A percentile compares a stretch with the other conserved stretches of the same genome.
Evolutionary conservation across 495 filamentous ascomycete species (phyloP).

Genomic region (Hypomontagnella submonticulosa): DNA sequence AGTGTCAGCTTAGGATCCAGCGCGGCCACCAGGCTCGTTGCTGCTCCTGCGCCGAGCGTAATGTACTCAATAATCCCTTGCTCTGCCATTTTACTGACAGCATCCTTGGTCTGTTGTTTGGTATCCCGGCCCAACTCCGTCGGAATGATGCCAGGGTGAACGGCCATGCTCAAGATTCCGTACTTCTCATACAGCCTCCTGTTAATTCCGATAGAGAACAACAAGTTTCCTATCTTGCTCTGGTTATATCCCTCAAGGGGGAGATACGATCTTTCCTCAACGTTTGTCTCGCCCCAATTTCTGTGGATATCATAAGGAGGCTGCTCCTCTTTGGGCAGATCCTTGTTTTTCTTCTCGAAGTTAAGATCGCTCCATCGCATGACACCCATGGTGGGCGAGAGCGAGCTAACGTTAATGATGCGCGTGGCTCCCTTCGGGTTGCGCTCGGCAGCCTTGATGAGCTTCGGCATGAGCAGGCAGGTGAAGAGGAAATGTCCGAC

Average conservation of each 20-base stretch:
- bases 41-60: constrained; percentile 51
- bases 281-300: constrained; percentile 48
- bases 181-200: constrained; percentile 48
- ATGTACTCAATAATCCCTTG: constrained; percentile 33
- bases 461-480: constrained; percentile 58
- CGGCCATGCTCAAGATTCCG: constrained; percentile 49
- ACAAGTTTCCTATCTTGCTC: constrained; percentile 64
- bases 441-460: constrained; percentile 52
- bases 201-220: constrained; percentile 57
- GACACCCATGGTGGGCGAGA: constrained; percentile 36
- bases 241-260: constrained; percentile 59
- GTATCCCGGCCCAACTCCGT: constrained; percentile 49
- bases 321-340: constrained; percentile 53
- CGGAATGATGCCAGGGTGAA: constrained; percentile 57
- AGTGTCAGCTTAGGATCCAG: constrained; percentile 55
- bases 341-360: constrained; percentile 54
- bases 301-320: constrained; percentile 45
- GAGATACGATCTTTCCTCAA: constrained; percentile 52
- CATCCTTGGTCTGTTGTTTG: constrained; percentile 25
- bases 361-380: constrained; percentile 60
- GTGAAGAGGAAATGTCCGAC: constrained; percentile 67
- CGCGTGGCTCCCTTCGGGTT: constrained; percentile 52
- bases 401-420: constrained; percentile 59
- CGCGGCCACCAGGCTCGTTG: constrained; percentile 59
- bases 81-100: constrained; percentile 9